Evolutionary conservation across 2,329 filamentous ascomycete genomes (phyloP), one percentile per base, ranked within the genome.

Genomic region (Aspergillus aculeatinus): DNA sequence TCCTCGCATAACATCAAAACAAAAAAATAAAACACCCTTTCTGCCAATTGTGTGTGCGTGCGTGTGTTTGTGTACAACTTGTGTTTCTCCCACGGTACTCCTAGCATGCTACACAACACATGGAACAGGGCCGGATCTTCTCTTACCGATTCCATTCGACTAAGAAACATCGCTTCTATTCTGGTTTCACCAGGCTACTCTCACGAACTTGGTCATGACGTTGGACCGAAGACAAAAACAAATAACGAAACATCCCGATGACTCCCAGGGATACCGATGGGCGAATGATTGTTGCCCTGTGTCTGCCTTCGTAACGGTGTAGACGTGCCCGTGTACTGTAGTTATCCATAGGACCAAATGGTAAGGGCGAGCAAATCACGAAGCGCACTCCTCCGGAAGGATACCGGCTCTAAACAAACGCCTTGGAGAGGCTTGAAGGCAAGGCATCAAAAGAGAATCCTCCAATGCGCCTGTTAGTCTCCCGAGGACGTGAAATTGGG

Each of bases 1-100:
- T 55, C 53, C 52, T 58, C 47, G 50, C 52, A 52, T 56, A 31
- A 51, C 27, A 27, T 35, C 33, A 14, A 35, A 55, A 51, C 35
- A 33, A 47, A 51, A 59, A 39, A 39, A 21, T 21, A 21, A 21
- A 31, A 33, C 31, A 7, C 31, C 21, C 21, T 9, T 12, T 9
- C 7, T 9, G 31, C 31, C 31, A 33, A 33, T 5, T 33, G 33
- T 35, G 33, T 14, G 11, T 14, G 14, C 5, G 33, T 27, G 25
- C 7, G 25, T 27, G 27, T 27, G 6, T 27, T 7, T 27, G 12
- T 12, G 33, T 35, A 35, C 33, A 35, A 35, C 33, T 35, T 35
- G 11, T 35, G 33, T 35, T 35, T 27, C 27, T 27, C 7, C 27
- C 27, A 27, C 33, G 33, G n/a, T 25, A 25, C 53, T 55, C 54